Evolutionary conservation across 2,329 filamentous ascomycete species (phyloP).

Genomic region (Epichloe sp.): DNA sequence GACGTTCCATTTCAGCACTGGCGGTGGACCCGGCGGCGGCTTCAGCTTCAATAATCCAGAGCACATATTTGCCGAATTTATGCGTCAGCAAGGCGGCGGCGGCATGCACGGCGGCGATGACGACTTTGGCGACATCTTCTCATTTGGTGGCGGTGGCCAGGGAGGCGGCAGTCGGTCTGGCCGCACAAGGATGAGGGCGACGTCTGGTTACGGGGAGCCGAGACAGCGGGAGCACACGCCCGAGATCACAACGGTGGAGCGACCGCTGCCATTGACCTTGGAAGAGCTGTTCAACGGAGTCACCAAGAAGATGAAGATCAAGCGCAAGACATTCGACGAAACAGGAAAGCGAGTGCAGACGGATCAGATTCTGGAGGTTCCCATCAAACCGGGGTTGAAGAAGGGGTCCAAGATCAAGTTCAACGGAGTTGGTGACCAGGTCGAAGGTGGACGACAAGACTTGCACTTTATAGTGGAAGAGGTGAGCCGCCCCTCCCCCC

Average conservation of each 20-base stretch:
- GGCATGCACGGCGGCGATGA: conserved; percentile 28
- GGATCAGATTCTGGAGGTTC: conserved; percentile 85
- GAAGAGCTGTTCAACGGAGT: conserved; percentile 82
- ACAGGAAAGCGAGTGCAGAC: conserved; percentile 73
- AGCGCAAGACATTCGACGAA: conserved; percentile 85
- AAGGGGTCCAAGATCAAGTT: conserved; percentile 98
- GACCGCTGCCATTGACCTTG: conserved; percentile 63
- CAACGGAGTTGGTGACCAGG: conserved; percentile 91
- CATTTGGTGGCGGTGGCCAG: conserved; percentile 26
- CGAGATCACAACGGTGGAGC: conserved; percentile 84
- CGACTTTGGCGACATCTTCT: conserved; percentile 42
- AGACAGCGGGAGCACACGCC: conserved; percentile 39
- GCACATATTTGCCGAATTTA: conserved; percentile 74
- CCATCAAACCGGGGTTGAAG: conserved; percentile 91
- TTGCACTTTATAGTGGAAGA: conserved; percentile 90
- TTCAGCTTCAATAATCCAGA: conserved; percentile 78
- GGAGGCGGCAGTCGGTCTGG: conserved; percentile 24
- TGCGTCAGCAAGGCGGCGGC: conserved; percentile 37
- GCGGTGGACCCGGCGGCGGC: conserved; percentile 38
- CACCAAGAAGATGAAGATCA: conserved; percentile 97
- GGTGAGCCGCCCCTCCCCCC: conserved; percentile 38
- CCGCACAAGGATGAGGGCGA: conserved; percentile 29
- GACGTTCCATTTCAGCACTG: conserved; percentile 53
- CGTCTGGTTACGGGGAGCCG: conserved; percentile 23
- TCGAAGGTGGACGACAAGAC: conserved; percentile 91